Base-by-base conservation (phyloP, 2,329 filamentous ascomycete genomes). In the Fusarium sororula region DNA sequence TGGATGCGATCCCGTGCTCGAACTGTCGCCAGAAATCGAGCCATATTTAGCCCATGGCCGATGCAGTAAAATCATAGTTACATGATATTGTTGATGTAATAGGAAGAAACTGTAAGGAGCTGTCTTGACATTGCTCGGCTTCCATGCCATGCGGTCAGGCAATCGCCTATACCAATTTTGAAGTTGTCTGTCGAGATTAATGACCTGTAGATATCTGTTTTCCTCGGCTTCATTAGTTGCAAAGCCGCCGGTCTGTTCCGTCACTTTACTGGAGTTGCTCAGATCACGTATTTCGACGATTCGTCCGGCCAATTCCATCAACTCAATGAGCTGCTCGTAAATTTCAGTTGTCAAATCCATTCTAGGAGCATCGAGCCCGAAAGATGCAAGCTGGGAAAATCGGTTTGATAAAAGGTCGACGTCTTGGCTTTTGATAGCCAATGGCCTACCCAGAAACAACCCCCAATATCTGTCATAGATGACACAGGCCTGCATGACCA, bases 391-490 rank as follows among this genome's bases (percentile, higher is more conserved):
- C 42, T 83, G 80, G 14, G 85, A 84, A 63, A 87, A 85, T 8
- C 83, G 81, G 68, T 83, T 85, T 1, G 86, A 82, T 7, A 87
- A 75, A 28, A 85, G 78, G 68, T 88, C 84, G 14, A 89, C 81
- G 66, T 89, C 87, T 53, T 86, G 82, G 55, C 81, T 84, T 76
- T 89, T 89, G 80, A 89, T 89, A 58, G 85, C 84, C 3, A 87
- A 85, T 3, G 87, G 87, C 17, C 87, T 81, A 15, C 87, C 87
- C 12, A 89, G 81, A 73, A 88, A 87, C n/a, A 89, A 79, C 1
- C 87, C 85, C 87, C 87, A 89, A 70, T 88, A 87, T 75, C 86
- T 85, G 79, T 89, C 87, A 65, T 87, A 87, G 66, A 88, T 84
- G 12, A 88, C 83, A 64, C 85, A 88, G 4, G 87, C 86, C 70